Percentiles rank a stretch among this genome's conserved stretches.
These are phyloP conservation scores for Mortierella sp. DNA, from an alignment of 371 early-diverging fungal species.

Conservation along the genomic window DNA sequence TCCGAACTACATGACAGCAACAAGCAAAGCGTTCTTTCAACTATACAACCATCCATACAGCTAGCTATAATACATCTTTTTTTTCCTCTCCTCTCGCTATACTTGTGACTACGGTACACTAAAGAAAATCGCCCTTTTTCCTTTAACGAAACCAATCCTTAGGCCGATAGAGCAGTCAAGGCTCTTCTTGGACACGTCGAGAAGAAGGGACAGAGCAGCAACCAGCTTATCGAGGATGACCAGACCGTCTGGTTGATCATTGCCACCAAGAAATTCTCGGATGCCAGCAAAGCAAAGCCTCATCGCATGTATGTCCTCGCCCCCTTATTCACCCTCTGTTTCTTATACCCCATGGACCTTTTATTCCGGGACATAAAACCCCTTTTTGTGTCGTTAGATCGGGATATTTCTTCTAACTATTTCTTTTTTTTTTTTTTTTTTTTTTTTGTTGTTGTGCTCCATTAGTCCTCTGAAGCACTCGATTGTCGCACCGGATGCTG, in stretches of 20 bases:
- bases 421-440: background rate
- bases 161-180: constrained; percentile 60
- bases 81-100: background rate
- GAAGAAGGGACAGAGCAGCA: constrained; percentile 54
- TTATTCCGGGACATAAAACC: too few species aligned
- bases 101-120: too few species aligned
- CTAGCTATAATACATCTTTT: too few species aligned
- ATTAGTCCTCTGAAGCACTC: constrained; percentile 67
- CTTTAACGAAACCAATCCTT: background rate
- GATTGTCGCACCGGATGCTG: constrained; percentile 61
- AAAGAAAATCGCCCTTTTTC: background rate
- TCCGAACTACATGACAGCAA: too few species aligned
- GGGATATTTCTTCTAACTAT: too few species aligned
- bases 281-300: constrained; percentile 65
- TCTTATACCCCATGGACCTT: background rate
- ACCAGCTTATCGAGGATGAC: constrained; percentile 53
- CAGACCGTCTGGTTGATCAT: constrained; percentile 65
- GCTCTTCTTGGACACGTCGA: constrained; percentile 67
- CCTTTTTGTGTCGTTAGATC: too few species aligned
- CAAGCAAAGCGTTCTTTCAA: too few species aligned
- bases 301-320: constrained; percentile 62
- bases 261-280: constrained; percentile 68
- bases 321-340: background rate
- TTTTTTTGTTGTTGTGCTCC: background rate
- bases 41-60: background rate